These are phyloP conservation scores for Botrytis sinoallii DNA, from an alignment of 2,329 filamentous ascomycete species.

Conservation along the genomic window DNA sequence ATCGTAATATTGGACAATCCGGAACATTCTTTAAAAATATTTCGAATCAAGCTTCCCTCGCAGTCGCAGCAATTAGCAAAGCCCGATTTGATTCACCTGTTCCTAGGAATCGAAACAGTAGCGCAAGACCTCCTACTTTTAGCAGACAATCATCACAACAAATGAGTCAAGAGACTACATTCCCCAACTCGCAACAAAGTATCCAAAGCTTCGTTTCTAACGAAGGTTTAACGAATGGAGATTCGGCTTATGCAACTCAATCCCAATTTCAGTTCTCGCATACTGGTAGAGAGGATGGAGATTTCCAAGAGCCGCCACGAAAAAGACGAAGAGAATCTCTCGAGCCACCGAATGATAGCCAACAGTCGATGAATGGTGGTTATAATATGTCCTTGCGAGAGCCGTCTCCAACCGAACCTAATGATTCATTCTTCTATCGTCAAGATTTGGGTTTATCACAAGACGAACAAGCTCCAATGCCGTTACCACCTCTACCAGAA, in stretches of 20 bases:
- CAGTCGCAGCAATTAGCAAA: conserved; percentile 94
- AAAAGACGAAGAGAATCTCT: conserved; percentile 63
- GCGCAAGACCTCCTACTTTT: conserved; percentile 65
- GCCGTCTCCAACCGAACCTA: conserved; percentile 71
- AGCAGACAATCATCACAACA: conserved; percentile 72
- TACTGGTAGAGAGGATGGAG: conserved; percentile 44
- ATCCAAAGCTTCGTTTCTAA: conserved; percentile 70
- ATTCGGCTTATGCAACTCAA: conserved; percentile 67
- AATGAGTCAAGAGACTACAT: conserved; percentile 59
- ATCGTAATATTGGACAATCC: conserved; percentile 61
- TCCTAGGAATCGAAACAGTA: conserved; percentile 57
- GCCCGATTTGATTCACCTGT: conserved; percentile 87
- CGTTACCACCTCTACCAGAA: conserved; percentile 62
- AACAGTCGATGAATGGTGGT: conserved; percentile 31
- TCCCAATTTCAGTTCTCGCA: conserved; percentile 32
- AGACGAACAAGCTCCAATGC: conserved; percentile 54
- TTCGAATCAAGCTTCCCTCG: conserved; percentile 86
- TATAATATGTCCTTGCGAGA: conserved; percentile 58
- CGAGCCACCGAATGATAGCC: conserved; percentile 49
- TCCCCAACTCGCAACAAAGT: conserved; percentile 82
- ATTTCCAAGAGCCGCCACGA: conserved; percentile 71
- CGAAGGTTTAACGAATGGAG: conserved; percentile 64
- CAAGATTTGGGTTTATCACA: conserved; percentile 40
- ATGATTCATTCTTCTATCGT: conserved; percentile 71
- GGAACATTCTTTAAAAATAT: conserved; percentile 98